A percentile compares a stretch with the other conserved stretches of the same genome.
Evolutionary conservation across 192 early-diverging fungal genomes (phyloP).

Genomic region (Oehlia diaphana): DNA sequence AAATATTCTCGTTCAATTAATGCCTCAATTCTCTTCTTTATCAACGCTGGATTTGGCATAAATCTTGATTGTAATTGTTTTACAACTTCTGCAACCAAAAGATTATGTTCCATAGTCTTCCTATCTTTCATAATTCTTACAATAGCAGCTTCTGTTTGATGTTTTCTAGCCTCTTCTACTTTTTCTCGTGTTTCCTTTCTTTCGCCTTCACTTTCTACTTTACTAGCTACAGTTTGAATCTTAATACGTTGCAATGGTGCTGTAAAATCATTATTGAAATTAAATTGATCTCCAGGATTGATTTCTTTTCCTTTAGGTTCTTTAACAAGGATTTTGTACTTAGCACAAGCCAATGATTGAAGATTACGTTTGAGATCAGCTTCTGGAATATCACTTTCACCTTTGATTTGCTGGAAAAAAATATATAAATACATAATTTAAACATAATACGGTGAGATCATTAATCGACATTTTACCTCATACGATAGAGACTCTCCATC

Average conservation of each 20-base stretch:
- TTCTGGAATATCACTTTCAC: constrained; percentile 70
- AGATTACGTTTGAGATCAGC: constrained; percentile 82
- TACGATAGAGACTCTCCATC: constrained; percentile 39
- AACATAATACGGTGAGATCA: neutral
- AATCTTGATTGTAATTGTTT: constrained; percentile 79
- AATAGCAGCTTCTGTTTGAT: constrained; percentile 91
- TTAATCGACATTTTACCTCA: constrained; percentile 26
- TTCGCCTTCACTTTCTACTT: constrained; percentile 74
- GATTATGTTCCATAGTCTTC: constrained; percentile 86
- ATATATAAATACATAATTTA: neutral
- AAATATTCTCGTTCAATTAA: constrained; percentile 98
- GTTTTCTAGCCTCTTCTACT: constrained; percentile 84
- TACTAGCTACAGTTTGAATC: constrained; percentile 70
- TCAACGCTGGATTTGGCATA: constrained; percentile 76
- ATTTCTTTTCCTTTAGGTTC: constrained; percentile 74
- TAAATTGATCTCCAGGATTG: constrained; percentile 53
- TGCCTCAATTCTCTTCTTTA: constrained; percentile 93
- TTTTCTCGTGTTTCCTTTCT: constrained; percentile 79
- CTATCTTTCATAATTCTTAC: constrained; percentile 97
- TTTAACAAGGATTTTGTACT: constrained; percentile 86
- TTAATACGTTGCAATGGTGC: constrained; percentile 85
- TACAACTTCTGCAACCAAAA: constrained; percentile 80
- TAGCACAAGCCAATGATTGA: constrained; percentile 89
- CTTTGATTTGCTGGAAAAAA: constrained; percentile 53
- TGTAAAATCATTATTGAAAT: constrained; percentile 69